Percentiles rank a stretch among this genome's conserved stretches.
Evolutionary conservation across 2,329 filamentous ascomycete genomes (phyloP).

Genomic region (Trichoderma arundinaceum): DNA sequence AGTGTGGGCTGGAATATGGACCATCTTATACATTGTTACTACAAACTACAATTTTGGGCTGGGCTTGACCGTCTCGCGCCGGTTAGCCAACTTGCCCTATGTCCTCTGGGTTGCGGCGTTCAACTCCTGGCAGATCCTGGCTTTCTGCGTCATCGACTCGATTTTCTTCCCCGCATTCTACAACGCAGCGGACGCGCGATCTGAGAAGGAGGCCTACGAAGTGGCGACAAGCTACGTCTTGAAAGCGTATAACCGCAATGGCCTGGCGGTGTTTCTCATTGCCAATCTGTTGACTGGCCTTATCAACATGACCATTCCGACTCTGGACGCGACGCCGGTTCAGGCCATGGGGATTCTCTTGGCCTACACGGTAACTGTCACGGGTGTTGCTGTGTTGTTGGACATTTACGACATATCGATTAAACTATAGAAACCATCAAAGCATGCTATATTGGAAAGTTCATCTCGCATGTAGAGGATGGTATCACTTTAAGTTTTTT

Average conservation of each 20-base stretch:
- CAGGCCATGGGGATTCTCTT: constrained; percentile 76
- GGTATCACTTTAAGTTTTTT: too few species aligned
- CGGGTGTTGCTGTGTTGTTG: constrained; percentile 69
- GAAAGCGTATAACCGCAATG: constrained; percentile 85
- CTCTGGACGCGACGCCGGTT: constrained; percentile 70
- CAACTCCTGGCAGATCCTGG: constrained; percentile 81
- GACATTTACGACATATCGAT: constrained; percentile 71
- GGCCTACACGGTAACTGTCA: constrained; percentile 71
- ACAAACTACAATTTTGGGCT: constrained; percentile 74
- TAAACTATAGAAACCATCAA: constrained; percentile 60
- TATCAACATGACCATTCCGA: constrained; percentile 86
- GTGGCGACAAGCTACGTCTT: constrained; percentile 82
- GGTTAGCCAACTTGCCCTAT: constrained; percentile 92
- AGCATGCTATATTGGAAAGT: too few species aligned
- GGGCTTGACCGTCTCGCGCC: constrained; percentile 78
- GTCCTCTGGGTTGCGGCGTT: constrained; percentile 91
- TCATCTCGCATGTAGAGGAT: too few species aligned
- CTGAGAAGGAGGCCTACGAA: constrained; percentile 68
- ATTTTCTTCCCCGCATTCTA: constrained; percentile 77
- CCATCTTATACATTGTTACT: constrained; percentile 69
- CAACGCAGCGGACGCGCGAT: constrained; percentile 57
- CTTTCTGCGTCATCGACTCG: constrained; percentile 79
- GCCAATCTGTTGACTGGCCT: constrained; percentile 89
- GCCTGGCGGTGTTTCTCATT: constrained; percentile 80
- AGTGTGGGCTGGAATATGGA: constrained; percentile 71